Percentiles rank a stretch among this genome's conserved stretches.
These are phyloP conservation scores for Abrus precatorius DNA, from an alignment of 306 rosid species.

Conservation along the genomic window DNA sequence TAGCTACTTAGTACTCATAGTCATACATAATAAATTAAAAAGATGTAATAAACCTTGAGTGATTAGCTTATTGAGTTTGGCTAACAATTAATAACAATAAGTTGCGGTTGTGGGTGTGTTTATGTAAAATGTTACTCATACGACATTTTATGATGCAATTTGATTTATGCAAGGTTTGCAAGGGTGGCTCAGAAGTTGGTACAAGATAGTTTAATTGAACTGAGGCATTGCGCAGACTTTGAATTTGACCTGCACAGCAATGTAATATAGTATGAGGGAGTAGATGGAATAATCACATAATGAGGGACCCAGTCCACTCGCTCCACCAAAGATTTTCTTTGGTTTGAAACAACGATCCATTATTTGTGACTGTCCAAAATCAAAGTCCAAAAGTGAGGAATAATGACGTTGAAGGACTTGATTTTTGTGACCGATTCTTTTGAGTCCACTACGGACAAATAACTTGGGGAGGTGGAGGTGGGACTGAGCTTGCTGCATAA, in stretches of 20 bases:
- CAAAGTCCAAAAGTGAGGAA: slow-evolving; percentile 43
- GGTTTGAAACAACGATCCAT: neutral
- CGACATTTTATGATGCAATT: neutral
- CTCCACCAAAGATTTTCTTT: neutral
- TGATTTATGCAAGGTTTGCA: neutral
- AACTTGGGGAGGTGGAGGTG: neutral
- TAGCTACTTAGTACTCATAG: neutral
- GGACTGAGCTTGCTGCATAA: slow-evolving; percentile 15
- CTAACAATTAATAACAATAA: too few species aligned
- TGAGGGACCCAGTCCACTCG: neutral
- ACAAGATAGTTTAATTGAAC: neutral
- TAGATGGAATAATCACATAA: neutral
- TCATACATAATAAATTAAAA: neutral
- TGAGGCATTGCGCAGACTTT: neutral
- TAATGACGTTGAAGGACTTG: slow-evolving; percentile 34
- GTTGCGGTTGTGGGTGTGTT: too few species aligned
- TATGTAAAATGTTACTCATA: too few species aligned
- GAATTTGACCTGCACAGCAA: neutral
- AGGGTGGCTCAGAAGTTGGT: neutral
- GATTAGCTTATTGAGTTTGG: neutral
- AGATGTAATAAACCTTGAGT: neutral
- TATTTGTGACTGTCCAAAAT: slow-evolving; percentile 11
- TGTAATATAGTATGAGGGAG: neutral
- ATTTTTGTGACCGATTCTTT: slow-evolving; percentile 25
- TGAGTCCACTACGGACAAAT: slow-evolving; percentile 1